These are phyloP conservation scores for Boletus barrowsii DNA, from an alignment of 768 basidiomycete species.

Conservation along the genomic window DNA sequence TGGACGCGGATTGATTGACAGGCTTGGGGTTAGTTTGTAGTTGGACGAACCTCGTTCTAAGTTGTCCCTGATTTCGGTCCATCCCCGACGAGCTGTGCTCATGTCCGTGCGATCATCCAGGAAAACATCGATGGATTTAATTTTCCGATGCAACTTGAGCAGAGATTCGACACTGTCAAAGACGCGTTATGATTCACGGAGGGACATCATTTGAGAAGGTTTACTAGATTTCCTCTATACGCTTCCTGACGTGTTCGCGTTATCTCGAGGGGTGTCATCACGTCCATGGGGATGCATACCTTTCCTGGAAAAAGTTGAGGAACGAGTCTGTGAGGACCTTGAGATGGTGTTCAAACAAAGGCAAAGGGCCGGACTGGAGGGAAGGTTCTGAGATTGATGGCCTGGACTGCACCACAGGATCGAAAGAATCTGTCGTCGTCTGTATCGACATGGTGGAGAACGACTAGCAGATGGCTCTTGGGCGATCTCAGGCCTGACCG, in stretches of 20 bases:
- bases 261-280: conserved; percentile 19
- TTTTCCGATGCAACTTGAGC: conserved; percentile 66
- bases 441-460: conserved; percentile 18
- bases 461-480: neutral
- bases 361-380: conserved; percentile 50
- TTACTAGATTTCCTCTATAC: conserved; percentile 85
- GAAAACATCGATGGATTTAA: conserved; percentile 63
- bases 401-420: conserved; percentile 17
- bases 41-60: conserved; percentile 65
- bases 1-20: conserved; percentile 4
- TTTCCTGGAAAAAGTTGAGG: conserved; percentile 81
- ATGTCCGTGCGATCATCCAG: conserved; percentile 71
- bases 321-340: conserved; percentile 68
- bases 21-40: neutral
- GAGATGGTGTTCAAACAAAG: conserved; percentile 71
- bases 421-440: conserved; percentile 22
- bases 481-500: neutral
- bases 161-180: conserved; percentile 67
- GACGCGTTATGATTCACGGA: conserved; percentile 2
- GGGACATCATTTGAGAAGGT: conserved; percentile 19
- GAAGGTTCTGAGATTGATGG: conserved; percentile 29
- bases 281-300: conserved; percentile 43
- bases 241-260: conserved; percentile 48
- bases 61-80: conserved; percentile 84
- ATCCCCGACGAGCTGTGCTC: conserved; percentile 65